phyloP scores from a whole-genome alignment of 208 protist species.

The Leishmania turanica region DNA sequence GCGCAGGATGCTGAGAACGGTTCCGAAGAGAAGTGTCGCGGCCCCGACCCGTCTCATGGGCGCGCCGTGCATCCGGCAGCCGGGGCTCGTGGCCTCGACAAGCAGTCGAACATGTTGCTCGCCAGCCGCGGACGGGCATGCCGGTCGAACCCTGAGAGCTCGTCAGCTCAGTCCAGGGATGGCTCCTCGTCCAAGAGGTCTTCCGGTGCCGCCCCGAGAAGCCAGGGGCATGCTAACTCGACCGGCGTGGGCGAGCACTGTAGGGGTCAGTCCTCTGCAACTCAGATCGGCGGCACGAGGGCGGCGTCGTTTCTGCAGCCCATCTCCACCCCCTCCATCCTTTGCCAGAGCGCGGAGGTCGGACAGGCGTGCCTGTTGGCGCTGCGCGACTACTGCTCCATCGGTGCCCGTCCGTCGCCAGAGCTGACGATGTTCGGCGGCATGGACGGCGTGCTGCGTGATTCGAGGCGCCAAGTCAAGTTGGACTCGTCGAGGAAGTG shows the following conservation, averaged over 20 bases:
- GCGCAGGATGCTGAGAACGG: not conserved
- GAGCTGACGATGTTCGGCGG: slow-evolving; percentile 60
- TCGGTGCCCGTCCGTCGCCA: slow-evolving; percentile 34
- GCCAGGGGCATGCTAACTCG: not conserved
- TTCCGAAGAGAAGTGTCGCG: not conserved
- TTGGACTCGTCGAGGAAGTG: slow-evolving; percentile 17
- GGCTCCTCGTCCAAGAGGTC: not conserved
- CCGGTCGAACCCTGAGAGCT: not conserved
- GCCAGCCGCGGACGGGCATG: not conserved
- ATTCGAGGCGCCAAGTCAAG: slow-evolving; percentile 63
- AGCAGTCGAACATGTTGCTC: too few relatives aligned
- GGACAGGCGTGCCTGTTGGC: slow-evolving; percentile 70
- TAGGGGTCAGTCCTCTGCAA: not conserved
- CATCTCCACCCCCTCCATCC: slow-evolving; percentile 58
- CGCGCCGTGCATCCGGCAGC: not conserved
- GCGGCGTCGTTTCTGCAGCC: slow-evolving; percentile 20
- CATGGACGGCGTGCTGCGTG: slow-evolving; percentile 60
- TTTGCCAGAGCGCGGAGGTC: slow-evolving; percentile 71
- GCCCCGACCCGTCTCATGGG: not conserved
- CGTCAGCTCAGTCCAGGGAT: not conserved
- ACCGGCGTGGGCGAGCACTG: not conserved
- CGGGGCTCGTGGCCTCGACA: not conserved
- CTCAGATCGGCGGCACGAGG: not conserved
- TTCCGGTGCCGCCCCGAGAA: not conserved
- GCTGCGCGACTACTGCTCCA: slow-evolving; percentile 80